phyloP scores from a whole-genome alignment of 192 early-diverging fungal genomes.

The Backusella psychrophila region DNA sequence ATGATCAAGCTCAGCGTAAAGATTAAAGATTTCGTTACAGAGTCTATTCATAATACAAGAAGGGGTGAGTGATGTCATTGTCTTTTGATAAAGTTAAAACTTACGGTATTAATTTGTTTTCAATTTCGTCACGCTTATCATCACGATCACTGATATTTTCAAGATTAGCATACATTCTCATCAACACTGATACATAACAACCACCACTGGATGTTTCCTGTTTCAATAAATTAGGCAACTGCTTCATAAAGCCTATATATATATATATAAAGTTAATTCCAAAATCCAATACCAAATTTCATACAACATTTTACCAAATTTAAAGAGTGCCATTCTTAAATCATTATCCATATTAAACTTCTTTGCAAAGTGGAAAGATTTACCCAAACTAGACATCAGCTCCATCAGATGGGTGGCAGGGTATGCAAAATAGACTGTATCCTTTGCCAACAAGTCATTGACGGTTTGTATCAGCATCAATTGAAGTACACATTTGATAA shows the following conservation, averaged over 20 bases:
- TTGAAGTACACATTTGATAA: slow-evolving; percentile 88
- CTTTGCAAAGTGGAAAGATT: slow-evolving; percentile 77
- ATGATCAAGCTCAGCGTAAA: slow-evolving; percentile 66
- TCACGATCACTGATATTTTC: slow-evolving; percentile 40
- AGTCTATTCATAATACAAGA: slow-evolving; percentile 28
- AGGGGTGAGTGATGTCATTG: background rate
- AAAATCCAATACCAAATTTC: background rate
- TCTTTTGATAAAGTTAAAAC: background rate
- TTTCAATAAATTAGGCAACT: slow-evolving; percentile 87
- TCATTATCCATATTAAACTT: slow-evolving; percentile 77
- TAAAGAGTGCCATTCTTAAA: slow-evolving; percentile 78
- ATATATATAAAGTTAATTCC: background rate
- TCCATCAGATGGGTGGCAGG: slow-evolving; percentile 65
- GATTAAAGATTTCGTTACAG: slow-evolving; percentile 54
- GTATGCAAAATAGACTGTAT: slow-evolving; percentile 57
- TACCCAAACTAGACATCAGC: slow-evolving; percentile 77
- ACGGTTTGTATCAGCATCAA: slow-evolving; percentile 87
- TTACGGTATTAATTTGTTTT: slow-evolving; percentile 43
- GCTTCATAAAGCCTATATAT: slow-evolving; percentile 74
- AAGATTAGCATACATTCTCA: slow-evolving; percentile 59
- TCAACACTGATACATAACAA: slow-evolving; percentile 64
- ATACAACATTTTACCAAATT: slow-evolving; percentile 37
- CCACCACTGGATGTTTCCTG: slow-evolving; percentile 81
- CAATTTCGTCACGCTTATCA: slow-evolving; percentile 35
- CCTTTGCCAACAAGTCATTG: slow-evolving; percentile 66